Percentiles rank a stretch among this genome's conserved stretches.
phyloP scores from a whole-genome alignment of 208 protist genomes.

The Acanthamoeba comandoni region DNA sequence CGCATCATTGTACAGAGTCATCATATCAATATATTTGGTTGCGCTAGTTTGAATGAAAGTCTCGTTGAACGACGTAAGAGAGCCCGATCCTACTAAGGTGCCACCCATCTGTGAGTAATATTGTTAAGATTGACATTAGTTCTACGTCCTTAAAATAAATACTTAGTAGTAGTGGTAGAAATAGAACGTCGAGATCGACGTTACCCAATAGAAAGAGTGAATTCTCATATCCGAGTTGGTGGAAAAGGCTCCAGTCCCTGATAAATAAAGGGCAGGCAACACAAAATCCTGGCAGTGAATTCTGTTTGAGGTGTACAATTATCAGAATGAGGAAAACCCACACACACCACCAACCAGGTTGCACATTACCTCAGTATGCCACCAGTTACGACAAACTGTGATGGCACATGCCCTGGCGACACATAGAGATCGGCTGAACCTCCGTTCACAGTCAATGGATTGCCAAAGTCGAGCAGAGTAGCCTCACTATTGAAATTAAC shows the following conservation, averaged over 20 bases:
- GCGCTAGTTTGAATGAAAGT: background rate
- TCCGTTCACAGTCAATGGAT: conserved; percentile 19
- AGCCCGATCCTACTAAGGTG: conserved; percentile 12
- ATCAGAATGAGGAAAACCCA: no score
- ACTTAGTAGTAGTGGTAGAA: no score
- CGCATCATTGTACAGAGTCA: conserved; percentile 8
- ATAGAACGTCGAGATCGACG: no score
- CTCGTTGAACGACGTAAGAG: background rate
- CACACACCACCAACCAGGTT: no score
- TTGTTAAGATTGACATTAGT: no score
- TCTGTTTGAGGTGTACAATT: background rate
- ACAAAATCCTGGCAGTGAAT: conserved; percentile 69
- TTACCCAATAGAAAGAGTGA: conserved; percentile 7
- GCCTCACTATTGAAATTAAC: conserved; percentile 47
- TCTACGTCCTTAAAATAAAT: no score
- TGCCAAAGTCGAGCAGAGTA: conserved; percentile 58
- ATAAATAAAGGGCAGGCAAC: conserved; percentile 19
- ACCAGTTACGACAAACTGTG: conserved; percentile 45
- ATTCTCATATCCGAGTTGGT: conserved; percentile 61
- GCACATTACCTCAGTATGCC: background rate
- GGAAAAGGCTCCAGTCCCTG: conserved; percentile 52
- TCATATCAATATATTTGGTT: conserved; percentile 47
- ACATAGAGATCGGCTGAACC: conserved; percentile 62
- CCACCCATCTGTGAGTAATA: background rate
- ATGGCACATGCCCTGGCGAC: conserved; percentile 11